Evolutionary conservation across 2,329 filamentous ascomycete genomes (phyloP).

Genomic region (Colletotrichum truncatum): DNA sequence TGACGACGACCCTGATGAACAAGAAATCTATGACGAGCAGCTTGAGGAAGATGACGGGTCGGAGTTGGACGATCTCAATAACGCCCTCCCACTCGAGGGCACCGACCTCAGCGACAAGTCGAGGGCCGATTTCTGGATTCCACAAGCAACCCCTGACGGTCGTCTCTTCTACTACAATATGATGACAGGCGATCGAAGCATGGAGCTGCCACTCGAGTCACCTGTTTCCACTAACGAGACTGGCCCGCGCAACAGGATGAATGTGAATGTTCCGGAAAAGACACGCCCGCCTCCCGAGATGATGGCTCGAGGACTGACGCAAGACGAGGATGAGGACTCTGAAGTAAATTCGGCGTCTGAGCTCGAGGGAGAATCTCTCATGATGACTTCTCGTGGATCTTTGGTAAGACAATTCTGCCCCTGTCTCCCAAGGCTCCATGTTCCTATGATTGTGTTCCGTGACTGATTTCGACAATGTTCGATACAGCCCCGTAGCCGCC

Average conservation of each 20-base stretch:
- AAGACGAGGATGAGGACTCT: slow-evolving; percentile 92
- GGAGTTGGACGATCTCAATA: slow-evolving; percentile 65
- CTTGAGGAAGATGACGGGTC: slow-evolving; percentile 74
- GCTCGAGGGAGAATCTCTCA: slow-evolving; percentile 77
- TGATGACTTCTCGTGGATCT: slow-evolving; percentile 74
- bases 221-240: slow-evolving; percentile 82
- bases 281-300: slow-evolving; percentile 90
- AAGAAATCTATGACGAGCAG: slow-evolving; percentile 72
- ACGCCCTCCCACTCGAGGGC: slow-evolving; percentile 74
- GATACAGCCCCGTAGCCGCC: slow-evolving; percentile 67
- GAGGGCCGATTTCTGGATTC: slow-evolving; percentile 97
- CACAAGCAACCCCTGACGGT: slow-evolving; percentile 93
- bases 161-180: slow-evolving; percentile 98
- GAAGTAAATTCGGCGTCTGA: slow-evolving; percentile 86
- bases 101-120: slow-evolving; percentile 72
- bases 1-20: slow-evolving; percentile 71
- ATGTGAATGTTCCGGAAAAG: slow-evolving; percentile 87
- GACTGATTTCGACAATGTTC: slow-evolving; percentile 8
- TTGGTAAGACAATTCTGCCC: slow-evolving; percentile 61
- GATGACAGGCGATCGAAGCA: slow-evolving; percentile 92
- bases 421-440: neutral
- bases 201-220: slow-evolving; percentile 93
- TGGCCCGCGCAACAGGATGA: slow-evolving; percentile 88
- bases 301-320: slow-evolving; percentile 83
- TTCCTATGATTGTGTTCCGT: neutral